Evolutionary conservation across 2,329 filamentous ascomycete genomes (phyloP).

Genomic region (Fusarium sacchari): DNA sequence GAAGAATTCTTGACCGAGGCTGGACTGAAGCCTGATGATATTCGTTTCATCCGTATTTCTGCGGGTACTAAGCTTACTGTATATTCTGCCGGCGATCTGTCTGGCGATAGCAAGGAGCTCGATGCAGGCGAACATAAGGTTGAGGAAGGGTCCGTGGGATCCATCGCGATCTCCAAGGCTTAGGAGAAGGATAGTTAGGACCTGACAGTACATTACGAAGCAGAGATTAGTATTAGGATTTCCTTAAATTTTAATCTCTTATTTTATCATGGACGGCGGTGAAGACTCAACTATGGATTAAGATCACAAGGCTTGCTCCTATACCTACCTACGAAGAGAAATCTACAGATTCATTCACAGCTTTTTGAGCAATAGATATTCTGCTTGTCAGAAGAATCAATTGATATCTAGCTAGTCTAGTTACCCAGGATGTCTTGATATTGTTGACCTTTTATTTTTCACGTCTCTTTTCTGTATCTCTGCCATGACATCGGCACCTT

Average conservation of each 20-base stretch:
- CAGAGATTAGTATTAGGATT: neutral
- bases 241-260: too few species aligned
- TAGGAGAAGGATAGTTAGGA: rapidly evolving
- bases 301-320: neutral
- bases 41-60: neutral
- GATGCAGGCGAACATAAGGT: neutral
- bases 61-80: neutral
- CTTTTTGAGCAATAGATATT: rapidly evolving
- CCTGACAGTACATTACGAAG: neutral
- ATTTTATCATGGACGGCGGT: too few species aligned
- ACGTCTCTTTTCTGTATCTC: neutral
- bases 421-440: too few species aligned
- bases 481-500: neutral
- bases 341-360: neutral
- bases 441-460: too few species aligned
- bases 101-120: neutral
- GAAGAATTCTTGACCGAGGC: constrained; percentile 3
- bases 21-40: neutral
- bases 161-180: neutral
- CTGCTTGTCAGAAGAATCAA: neutral
- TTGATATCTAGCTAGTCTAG: neutral
- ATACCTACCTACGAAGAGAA: too few species aligned
- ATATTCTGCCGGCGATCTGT: neutral
- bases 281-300: too few species aligned
- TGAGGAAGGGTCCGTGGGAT: neutral